These are phyloP conservation scores for Pythium coloratum DNA, from an alignment of 352 stramenopile genomes.

Conservation along the genomic window DNA sequence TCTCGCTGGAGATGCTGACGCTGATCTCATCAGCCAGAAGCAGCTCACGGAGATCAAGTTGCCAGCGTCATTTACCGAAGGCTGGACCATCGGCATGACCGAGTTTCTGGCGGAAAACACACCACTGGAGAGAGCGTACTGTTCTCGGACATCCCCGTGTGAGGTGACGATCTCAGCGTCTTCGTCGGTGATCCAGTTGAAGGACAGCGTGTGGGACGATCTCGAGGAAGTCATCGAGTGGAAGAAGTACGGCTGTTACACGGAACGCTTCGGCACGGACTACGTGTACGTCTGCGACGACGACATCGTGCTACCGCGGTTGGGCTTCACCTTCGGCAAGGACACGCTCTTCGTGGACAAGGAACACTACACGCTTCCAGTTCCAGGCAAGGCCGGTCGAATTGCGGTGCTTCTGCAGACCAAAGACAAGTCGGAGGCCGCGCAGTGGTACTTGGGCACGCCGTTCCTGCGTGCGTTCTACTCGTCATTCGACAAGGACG, in stretches of 20 bases:
- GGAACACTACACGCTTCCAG: slow-evolving; percentile 16
- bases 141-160: background rate
- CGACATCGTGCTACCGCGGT: background rate
- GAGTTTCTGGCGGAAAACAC: background rate
- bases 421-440: background rate
- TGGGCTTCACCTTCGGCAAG: slow-evolving; percentile 13
- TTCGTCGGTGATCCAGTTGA: slow-evolving; percentile 8
- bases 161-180: slow-evolving; percentile 1
- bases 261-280: background rate
- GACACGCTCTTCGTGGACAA: slow-evolving; percentile 8
- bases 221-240: slow-evolving; percentile 2
- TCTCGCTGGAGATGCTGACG: slow-evolving; percentile 1
- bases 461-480: slow-evolving; percentile 20
- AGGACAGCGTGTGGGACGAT: background rate
- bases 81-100: slow-evolving; percentile 5
- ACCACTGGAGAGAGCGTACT: slow-evolving; percentile 3
- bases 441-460: slow-evolving; percentile 8
- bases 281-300: slow-evolving; percentile 8
- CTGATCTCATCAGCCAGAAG: slow-evolving; percentile 2
- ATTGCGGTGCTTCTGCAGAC: slow-evolving; percentile 5
- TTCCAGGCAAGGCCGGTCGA: background rate
- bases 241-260: background rate
- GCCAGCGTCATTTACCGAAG: background rate
- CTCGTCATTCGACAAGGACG: slow-evolving; percentile 11
- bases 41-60: slow-evolving; percentile 1